Conservation (phyloP, 2,329 filamentous ascomycete genomes). For the Pyrenochaeta sp. region DNA sequence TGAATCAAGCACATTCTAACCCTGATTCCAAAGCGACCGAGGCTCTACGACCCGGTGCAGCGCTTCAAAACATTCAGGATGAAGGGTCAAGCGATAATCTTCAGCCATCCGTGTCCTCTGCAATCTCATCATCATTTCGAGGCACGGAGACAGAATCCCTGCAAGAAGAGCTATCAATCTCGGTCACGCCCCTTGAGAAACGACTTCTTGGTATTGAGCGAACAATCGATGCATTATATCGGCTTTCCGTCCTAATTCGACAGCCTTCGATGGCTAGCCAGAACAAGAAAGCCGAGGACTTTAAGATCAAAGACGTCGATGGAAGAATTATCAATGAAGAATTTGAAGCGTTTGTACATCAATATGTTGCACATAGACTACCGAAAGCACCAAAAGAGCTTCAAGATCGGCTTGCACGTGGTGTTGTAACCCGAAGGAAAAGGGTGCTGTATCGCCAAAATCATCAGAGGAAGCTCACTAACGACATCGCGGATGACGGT, state of each 20-base stretch:
- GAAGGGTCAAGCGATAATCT: no score
- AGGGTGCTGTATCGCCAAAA: constrained; percentile 15
- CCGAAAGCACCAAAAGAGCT: not conserved
- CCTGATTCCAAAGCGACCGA: no score
- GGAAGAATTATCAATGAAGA: constrained; percentile 10
- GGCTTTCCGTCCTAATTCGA: constrained; percentile 14
- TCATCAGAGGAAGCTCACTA: constrained; percentile 1
- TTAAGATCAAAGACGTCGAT: constrained; percentile 11
- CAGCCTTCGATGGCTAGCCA: constrained; percentile 8
- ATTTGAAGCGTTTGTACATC: not conserved
- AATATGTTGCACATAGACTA: not conserved
- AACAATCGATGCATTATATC: constrained; percentile 12
- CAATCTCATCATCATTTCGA: constrained; percentile 1
- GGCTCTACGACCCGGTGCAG: no score
- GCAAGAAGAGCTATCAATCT: not conserved
- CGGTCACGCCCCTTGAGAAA: not conserved
- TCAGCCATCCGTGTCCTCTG: not conserved
- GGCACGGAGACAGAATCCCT: constrained; percentile 4
- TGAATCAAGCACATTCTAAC: no score
- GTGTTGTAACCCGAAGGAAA: constrained; percentile 10
- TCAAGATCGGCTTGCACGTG: constrained; percentile 7
- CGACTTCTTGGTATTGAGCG: constrained; percentile 1
- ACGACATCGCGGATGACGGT: not conserved
- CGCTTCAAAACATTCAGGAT: no score
- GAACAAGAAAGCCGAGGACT: constrained; percentile 10